phyloP scores from a whole-genome alignment of 306 rosid species.

The Trifolium subterraneum region DNA sequence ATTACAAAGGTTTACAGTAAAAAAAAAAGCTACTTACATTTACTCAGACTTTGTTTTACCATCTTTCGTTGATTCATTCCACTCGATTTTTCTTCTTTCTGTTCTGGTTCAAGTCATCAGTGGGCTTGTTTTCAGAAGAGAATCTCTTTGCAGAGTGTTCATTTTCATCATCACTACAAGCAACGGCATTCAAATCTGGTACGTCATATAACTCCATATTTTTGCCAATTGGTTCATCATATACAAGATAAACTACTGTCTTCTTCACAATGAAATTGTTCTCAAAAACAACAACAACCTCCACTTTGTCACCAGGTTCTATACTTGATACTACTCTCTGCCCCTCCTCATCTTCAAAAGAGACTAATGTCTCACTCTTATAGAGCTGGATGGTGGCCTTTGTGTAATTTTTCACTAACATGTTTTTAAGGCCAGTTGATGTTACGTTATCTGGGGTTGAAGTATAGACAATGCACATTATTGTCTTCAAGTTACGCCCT shows the following conservation, averaged over 20 bases:
- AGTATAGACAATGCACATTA: constrained; percentile 22
- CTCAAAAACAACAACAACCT: background rate
- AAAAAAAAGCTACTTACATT: background rate
- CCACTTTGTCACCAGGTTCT: background rate
- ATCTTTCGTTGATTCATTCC: background rate
- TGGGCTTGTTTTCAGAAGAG: background rate
- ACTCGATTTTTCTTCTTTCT: background rate
- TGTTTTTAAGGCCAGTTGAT: constrained; percentile 3
- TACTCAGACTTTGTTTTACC: constrained; percentile 2
- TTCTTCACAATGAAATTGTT: background rate
- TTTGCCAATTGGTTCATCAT: background rate
- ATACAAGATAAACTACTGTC: background rate
- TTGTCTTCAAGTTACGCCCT: constrained; percentile 36
- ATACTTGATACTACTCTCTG: background rate
- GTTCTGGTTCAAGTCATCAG: background rate
- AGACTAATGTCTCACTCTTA: constrained; percentile 16
- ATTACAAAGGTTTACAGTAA: background rate
- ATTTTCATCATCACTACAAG: background rate
- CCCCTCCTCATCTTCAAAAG: constrained; percentile 27
- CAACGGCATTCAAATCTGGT: background rate
- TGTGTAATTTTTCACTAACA: constrained; percentile 35
- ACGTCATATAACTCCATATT: background rate
- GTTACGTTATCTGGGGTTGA: background rate
- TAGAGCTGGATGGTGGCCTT: constrained; percentile 28
- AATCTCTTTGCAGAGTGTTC: background rate